Percentiles rank a stretch among this genome's conserved stretches.
Evolutionary conservation across 441 rosid genomes (phyloP).

Genomic region (Cnidoscolus chayamansa): DNA sequence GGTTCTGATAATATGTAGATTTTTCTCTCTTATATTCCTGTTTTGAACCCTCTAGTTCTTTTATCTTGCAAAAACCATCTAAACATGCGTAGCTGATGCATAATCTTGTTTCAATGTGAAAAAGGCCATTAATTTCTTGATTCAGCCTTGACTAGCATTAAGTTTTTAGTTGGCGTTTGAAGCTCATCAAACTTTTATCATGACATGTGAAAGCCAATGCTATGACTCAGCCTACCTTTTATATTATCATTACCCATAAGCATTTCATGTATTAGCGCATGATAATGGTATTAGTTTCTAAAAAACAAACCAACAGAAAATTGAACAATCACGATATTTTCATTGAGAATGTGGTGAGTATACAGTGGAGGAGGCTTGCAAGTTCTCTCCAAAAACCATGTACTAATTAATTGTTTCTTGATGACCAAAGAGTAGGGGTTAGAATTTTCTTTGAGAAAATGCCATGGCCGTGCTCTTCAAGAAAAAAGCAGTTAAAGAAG

Average conservation of each 20-base stretch:
- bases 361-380: too few species aligned
- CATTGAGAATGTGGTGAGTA: too few species aligned
- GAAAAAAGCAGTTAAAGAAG: too few species aligned
- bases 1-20: too few species aligned
- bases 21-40: not conserved
- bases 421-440: not conserved
- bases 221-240: not conserved
- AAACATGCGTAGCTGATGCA: not conserved
- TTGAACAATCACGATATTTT: too few species aligned
- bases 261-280: too few species aligned
- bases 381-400: too few species aligned
- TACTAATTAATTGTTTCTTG: not conserved
- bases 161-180: not conserved
- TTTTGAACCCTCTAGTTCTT: not conserved
- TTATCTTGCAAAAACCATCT: not conserved
- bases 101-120: not conserved
- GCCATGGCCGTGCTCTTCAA: not conserved
- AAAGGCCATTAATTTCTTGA: not conserved
- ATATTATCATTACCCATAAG: too few species aligned
- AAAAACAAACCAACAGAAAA: too few species aligned
- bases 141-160: not conserved
- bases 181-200: not conserved
- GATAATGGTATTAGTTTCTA: too few species aligned
- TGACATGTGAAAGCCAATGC: not conserved
- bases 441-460: not conserved